phyloP scores from a whole-genome alignment of 495 filamentous ascomycete species.

The Achaetomiella virescens region DNA sequence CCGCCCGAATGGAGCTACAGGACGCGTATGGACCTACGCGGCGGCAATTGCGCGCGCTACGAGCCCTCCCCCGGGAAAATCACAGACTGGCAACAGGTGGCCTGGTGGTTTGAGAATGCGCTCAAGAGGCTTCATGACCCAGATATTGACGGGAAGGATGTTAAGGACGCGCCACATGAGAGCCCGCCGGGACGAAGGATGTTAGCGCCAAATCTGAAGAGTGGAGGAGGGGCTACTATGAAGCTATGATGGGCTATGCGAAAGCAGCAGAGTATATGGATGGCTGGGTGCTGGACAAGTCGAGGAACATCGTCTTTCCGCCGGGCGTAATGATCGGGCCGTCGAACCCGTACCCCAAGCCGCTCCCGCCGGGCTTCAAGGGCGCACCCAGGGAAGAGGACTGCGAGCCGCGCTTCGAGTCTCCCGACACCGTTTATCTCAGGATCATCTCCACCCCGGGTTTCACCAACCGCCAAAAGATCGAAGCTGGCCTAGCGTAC shows the following conservation, averaged over 20 bases:
- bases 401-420: slow-evolving; percentile 55
- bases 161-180: slow-evolving; percentile 39
- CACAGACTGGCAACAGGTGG: slow-evolving; percentile 60
- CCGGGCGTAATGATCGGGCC: slow-evolving; percentile 67
- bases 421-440: slow-evolving; percentile 66
- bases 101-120: slow-evolving; percentile 46
- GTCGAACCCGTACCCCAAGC: slow-evolving; percentile 73
- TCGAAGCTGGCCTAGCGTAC: slow-evolving; percentile 74
- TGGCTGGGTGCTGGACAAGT: slow-evolving; percentile 64
- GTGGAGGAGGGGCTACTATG: slow-evolving; percentile 79
- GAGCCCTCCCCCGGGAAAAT: slow-evolving; percentile 42
- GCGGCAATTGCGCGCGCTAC: slow-evolving; percentile 51
- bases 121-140: slow-evolving; percentile 59
- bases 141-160: slow-evolving; percentile 57
- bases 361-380: slow-evolving; percentile 53
- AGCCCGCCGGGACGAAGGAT: slow-evolving; percentile 44
- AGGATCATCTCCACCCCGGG: slow-evolving; percentile 71
- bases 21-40: slow-evolving; percentile 55
- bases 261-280: slow-evolving; percentile 74
- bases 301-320: slow-evolving; percentile 58
- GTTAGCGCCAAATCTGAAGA: slow-evolving; percentile 66
- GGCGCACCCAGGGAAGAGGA: slow-evolving; percentile 63
- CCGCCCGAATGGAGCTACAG: slow-evolving; percentile 67
- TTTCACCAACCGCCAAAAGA: slow-evolving; percentile 63
- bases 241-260: slow-evolving; percentile 68